Percentiles rank a stretch among this genome's conserved stretches.
These are phyloP conservation scores for Solanum pinnatisectum DNA, from an alignment of 257 asterid genomes.

Conservation along the genomic window DNA sequence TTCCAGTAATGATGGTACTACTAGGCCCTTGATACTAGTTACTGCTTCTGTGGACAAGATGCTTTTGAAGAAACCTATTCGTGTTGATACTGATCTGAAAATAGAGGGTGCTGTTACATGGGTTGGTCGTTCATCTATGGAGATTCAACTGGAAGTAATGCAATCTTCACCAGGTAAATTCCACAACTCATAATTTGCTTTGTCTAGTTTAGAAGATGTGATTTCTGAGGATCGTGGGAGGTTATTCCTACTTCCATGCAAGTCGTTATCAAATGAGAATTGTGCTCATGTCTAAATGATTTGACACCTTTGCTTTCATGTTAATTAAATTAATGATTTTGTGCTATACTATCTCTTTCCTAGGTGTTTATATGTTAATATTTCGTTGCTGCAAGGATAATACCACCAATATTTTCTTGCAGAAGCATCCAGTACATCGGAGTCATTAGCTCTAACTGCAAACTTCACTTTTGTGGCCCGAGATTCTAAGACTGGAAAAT, in stretches of 20 bases:
- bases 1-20: slow-evolving; percentile 50
- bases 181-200: not conserved
- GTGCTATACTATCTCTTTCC: not conserved
- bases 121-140: slow-evolving; percentile 95
- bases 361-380: not conserved
- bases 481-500: slow-evolving; percentile 70
- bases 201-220: not conserved
- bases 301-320: not conserved
- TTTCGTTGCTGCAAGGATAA: not conserved
- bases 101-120: slow-evolving; percentile 81
- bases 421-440: slow-evolving; percentile 32
- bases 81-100: slow-evolving; percentile 53
- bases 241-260: not conserved
- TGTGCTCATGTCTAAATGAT: not conserved
- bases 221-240: not conserved
- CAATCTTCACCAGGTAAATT: slow-evolving; percentile 55
- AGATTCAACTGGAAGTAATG: slow-evolving; percentile 74
- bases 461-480: slow-evolving; percentile 96
- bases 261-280: not conserved
- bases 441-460: slow-evolving; percentile 68
- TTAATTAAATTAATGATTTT: not conserved
- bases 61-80: slow-evolving; percentile 66
- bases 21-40: slow-evolving; percentile 64
- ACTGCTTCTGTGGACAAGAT: slow-evolving; percentile 95
- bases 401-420: slow-evolving; percentile 11